Base-by-base conservation (phyloP, 179 eudicot species). In the Heliamphora pulchella region DNA sequence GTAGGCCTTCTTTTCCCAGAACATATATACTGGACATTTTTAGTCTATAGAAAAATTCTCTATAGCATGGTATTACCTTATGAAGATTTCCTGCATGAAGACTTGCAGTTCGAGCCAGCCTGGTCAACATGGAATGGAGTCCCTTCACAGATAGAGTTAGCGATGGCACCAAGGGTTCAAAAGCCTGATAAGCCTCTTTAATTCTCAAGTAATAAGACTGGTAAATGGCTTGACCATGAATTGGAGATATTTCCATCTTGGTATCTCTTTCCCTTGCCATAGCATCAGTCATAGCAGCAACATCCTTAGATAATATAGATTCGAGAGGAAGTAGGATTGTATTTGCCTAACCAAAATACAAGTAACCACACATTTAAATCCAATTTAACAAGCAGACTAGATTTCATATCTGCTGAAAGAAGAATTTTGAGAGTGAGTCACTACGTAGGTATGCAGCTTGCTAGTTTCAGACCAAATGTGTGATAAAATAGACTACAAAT, bases 201-300 rank as follows among this genome's bases (percentile, higher is more conserved):
- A 88, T 87, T 81, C 93, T 90, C 54, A 76, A 71, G 86, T 83
- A 84, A 81, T 96, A 96, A 69, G 99, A 96, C 84, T 92, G 98
- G 84, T 91, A 89, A 80, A 96, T 92, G 78, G 98, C 99, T 87
- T 96, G 97, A 58, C 99, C 99, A 87, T 96, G 99, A 86, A 94
- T 88, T 9, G 97, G 98, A 74, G 97, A 87, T 69, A 96, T 90
- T 80, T 91, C 98, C 87, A 84, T 81, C 76, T 83, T 88, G 71
- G 86, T 87, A 83, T 92, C 99, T 81, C 85, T 88, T 89, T 96
- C 98, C 85, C 86, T 86, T 22, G 85, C 83, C 97, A 94, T 94
- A 66, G 98, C 96, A 86, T 94, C 97, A 79, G 92, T 90, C 98
- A 96, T 96, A 11, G 98, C 94, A 85, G 95, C 83, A 80, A 94